Evolutionary conservation across 768 basidiomycete species (phyloP), one percentile per base, ranked within the genome.

Genomic region (Cubamyces lactineus): DNA sequence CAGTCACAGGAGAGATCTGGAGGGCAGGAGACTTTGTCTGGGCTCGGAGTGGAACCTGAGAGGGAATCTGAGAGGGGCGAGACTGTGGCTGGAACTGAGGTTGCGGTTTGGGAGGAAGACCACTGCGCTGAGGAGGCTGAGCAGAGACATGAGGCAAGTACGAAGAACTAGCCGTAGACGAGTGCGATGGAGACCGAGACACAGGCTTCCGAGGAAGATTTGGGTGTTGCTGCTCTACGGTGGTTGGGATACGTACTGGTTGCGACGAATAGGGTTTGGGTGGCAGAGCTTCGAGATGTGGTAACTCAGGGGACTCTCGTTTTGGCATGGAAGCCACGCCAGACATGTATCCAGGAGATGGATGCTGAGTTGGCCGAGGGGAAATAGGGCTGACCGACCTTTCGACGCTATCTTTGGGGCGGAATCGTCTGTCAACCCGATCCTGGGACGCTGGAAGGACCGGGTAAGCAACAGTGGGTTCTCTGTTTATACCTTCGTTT

Each of bases 281-380:
- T 26, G 57, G 58, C 17, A 64, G 12, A 15, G 56, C 21, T 9
- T 59, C 48, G 28, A 59, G 58, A 39, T 59, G 63, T 2, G 57
- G 63, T 2, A 64, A 42, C 28, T 64, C 63, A 28, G 63, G 63
- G n/a, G 63, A 64, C 43, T 64, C 63, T 26, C 58, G 58, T 46
- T 64, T 64, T 9, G 63, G 34, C 12, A 49, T 42, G 5, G 26
- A n/a, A 19, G 53, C 21, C 4, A 13, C 28, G 48, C 43, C 3
- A 46, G 56, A 23, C 21, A 26, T 38, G 45, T 59, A 60, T 24
- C 24, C 52, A 19, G 58, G 52, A 17, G 63, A 64, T 13, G 57
- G 59, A 21, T 26, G 53, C 23, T 57, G 56, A 21, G 52, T 39
- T 23, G 40, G 24, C 46, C 53, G 59, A 2, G 59, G 47, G 13